A percentile compares a stretch with the other conserved stretches of the same genome.
Evolutionary conservation across 208 protist species (phyloP).

Genomic region (Leishmania gerbilli): DNA sequence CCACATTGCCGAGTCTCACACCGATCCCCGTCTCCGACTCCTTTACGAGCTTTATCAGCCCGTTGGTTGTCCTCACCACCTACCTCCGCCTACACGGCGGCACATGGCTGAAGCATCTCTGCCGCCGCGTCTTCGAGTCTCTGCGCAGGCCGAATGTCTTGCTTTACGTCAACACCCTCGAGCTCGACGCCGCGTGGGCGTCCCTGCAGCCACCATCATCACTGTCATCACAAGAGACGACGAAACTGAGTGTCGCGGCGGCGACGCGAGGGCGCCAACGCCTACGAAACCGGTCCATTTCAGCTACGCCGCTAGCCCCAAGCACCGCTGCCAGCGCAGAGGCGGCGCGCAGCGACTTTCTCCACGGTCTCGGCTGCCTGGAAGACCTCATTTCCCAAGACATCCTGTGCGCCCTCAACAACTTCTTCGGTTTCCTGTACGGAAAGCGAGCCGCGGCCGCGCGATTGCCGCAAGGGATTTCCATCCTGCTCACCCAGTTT

Average conservation of each 20-base stretch:
- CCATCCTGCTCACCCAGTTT: slow-evolving; percentile 76
- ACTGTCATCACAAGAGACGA: slow-evolving; percentile 1
- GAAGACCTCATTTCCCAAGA: slow-evolving; percentile 87
- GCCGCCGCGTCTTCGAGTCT: slow-evolving; percentile 74
- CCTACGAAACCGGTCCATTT: neutral
- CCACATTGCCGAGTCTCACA: slow-evolving; percentile 11
- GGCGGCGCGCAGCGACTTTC: slow-evolving; percentile 20
- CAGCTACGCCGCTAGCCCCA: neutral
- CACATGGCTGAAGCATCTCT: slow-evolving; percentile 77
- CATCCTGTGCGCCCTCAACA: slow-evolving; percentile 77
- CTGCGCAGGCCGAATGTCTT: slow-evolving; percentile 78
- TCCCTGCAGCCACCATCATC: slow-evolving; percentile 6
- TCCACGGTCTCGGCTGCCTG: slow-evolving; percentile 48
- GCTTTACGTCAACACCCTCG: slow-evolving; percentile 85
- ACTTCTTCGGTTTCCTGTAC: slow-evolving; percentile 80
- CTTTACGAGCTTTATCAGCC: slow-evolving; percentile 55
- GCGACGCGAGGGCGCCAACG: neutral
- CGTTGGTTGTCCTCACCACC: slow-evolving; percentile 72
- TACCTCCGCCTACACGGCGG: slow-evolving; percentile 88
- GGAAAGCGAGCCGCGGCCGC: slow-evolving; percentile 58
- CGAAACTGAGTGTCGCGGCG: neutral
- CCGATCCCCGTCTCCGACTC: slow-evolving; percentile 6
- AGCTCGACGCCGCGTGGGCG: slow-evolving; percentile 49
- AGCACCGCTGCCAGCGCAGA: slow-evolving; percentile 1
- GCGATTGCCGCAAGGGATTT: slow-evolving; percentile 80